phyloP scores from a whole-genome alignment of 1,139 yeast species.

The Lodderomyces oxycetoniae region DNA sequence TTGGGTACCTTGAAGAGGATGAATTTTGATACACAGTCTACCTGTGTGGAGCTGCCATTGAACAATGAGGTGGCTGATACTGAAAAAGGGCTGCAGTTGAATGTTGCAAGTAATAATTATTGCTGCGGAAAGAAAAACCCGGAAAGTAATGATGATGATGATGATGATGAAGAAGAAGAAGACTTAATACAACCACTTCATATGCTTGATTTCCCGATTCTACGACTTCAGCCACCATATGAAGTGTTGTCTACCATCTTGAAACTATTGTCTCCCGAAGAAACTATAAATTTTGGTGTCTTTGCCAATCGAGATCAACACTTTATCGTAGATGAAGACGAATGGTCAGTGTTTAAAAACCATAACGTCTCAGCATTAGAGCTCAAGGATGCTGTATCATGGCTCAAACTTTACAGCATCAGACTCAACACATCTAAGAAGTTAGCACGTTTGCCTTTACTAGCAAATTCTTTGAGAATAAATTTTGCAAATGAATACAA shows the following conservation, averaged over 20 bases:
- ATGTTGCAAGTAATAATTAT: no score
- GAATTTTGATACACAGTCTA: no score
- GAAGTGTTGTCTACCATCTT: conserved; percentile 44
- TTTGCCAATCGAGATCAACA: no score
- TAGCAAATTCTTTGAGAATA: conserved; percentile 20
- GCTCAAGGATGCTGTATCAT: conserved; percentile 29
- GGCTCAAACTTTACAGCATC: conserved; percentile 39
- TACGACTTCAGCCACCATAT: conserved; percentile 46
- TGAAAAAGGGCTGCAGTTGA: no score
- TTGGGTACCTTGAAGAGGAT: no score
- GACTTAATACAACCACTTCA: conserved; percentile 41
- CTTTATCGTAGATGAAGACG: conserved; percentile 6
- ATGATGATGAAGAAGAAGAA: conserved; percentile 19
- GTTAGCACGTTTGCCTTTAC: conserved; percentile 24
- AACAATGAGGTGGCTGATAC: no score
- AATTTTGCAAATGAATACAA: conserved; percentile 28
- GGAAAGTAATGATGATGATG: neutral
- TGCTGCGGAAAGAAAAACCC: no score
- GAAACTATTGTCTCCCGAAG: conserved; percentile 46
- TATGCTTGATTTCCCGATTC: conserved; percentile 61
- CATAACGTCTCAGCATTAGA: conserved; percentile 15
- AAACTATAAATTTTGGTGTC: conserved; percentile 57
- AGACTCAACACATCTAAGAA: conserved; percentile 23
- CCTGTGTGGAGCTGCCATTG: no score
- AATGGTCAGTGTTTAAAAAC: conserved; percentile 12